Evolutionary conservation across 495 filamentous ascomycete species (phyloP).

Genomic region (Neurospora sp.): DNA sequence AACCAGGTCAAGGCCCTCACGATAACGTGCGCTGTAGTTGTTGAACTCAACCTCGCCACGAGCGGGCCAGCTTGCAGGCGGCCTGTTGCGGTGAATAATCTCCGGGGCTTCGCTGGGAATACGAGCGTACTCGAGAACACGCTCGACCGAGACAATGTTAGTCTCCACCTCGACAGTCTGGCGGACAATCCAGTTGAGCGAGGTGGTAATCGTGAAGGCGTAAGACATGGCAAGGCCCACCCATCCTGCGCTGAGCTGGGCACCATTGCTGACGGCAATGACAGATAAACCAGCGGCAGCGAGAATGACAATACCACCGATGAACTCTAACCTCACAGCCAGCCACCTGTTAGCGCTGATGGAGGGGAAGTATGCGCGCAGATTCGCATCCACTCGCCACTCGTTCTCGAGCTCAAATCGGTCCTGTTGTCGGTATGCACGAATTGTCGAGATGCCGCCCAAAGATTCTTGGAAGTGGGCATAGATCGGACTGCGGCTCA

Average conservation of each 20-base stretch:
- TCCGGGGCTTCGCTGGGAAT: conserved; percentile 94
- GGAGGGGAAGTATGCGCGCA: conserved; percentile 92
- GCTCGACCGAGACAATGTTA: conserved; percentile 97
- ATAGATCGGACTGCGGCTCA: conserved; percentile 90
- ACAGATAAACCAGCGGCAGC: conserved; percentile 75
- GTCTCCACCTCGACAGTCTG: conserved; percentile 99
- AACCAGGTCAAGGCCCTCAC: conserved; percentile 77
- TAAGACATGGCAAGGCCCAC: conserved; percentile 97
- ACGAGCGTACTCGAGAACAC: conserved; percentile 89
- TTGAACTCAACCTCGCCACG: conserved; percentile 84
- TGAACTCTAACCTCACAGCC: conserved; percentile 89
- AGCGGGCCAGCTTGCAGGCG: conserved; percentile 84
- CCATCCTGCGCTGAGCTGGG: conserved; percentile 57
- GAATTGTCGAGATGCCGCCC: conserved; percentile 91
- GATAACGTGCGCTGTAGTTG: conserved; percentile 90
- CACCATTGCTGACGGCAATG: conserved; percentile 65
- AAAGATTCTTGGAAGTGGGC: conserved; percentile 98
- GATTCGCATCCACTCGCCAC: conserved; percentile 93
- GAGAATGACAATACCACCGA: conserved; percentile 90
- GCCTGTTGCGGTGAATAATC: conserved; percentile 77
- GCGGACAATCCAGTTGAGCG: conserved; percentile 99
- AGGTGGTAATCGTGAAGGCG: conserved; percentile 91
- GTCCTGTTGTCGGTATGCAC: conserved; percentile 82
- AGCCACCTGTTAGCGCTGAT: conserved; percentile 96
- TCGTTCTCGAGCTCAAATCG: conserved; percentile 91